Evolutionary conservation across 352 stramenopile genomes (phyloP).

Genomic region (Globisporangium solare): DNA sequence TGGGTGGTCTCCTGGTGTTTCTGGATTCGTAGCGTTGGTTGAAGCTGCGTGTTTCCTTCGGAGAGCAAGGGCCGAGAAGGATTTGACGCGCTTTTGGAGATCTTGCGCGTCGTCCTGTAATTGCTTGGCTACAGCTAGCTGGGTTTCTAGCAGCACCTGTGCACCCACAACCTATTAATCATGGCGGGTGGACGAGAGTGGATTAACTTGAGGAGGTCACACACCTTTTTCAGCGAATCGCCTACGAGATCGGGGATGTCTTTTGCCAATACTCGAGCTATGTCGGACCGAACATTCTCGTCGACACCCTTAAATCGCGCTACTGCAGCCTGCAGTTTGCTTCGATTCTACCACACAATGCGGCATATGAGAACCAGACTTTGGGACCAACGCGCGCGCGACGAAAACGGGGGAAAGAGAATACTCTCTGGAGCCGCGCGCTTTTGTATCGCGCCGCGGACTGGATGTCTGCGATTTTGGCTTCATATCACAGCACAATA

Average conservation of each 20-base stretch:
- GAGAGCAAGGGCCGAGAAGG: background rate
- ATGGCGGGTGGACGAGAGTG: background rate
- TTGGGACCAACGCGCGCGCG: background rate
- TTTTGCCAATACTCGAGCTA: constrained; percentile 32
- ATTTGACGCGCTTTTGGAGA: constrained; percentile 10
- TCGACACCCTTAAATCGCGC: constrained; percentile 63
- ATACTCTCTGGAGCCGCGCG: constrained; percentile 46
- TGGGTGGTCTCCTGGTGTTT: background rate
- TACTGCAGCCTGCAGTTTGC: constrained; percentile 52
- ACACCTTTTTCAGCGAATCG: constrained; percentile 38
- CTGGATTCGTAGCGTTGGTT: background rate
- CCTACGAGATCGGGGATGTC: constrained; percentile 30
- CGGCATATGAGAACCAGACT: background rate
- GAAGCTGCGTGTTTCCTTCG: background rate
- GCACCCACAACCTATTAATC: constrained; percentile 1
- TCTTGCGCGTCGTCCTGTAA: constrained; percentile 13
- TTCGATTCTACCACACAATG: constrained; percentile 43
- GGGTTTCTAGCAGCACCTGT: constrained; percentile 33
- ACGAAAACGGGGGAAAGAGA: constrained; percentile 1
- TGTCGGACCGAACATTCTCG: constrained; percentile 38
- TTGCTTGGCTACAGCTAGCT: constrained; percentile 21
- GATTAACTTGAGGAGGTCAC: background rate
- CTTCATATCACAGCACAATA: constrained; percentile 53
- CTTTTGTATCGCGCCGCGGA: constrained; percentile 35
- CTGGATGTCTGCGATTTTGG: constrained; percentile 54